A percentile compares a stretch with the other conserved stretches of the same genome.
These are phyloP conservation scores for Boletus smithii DNA, from an alignment of 1,284 basidiomycete species.

Conservation along the genomic window DNA sequence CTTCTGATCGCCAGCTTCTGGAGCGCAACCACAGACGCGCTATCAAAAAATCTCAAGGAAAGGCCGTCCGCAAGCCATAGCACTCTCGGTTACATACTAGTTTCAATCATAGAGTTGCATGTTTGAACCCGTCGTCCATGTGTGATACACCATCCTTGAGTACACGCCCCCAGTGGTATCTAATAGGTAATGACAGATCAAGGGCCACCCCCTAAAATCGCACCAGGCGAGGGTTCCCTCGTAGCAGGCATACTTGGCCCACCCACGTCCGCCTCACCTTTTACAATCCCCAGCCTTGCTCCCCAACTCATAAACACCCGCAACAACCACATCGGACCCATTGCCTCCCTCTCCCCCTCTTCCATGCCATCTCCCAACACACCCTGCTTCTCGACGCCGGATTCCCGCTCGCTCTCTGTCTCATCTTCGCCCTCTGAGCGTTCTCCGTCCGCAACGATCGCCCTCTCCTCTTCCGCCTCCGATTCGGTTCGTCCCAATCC, in stretches of 20 bases:
- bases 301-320: slow-evolving; percentile 74
- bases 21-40: slow-evolving; percentile 74
- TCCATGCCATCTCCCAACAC: slow-evolving; percentile 34
- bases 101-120: slow-evolving; percentile 8
- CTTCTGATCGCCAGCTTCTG: slow-evolving; percentile 43
- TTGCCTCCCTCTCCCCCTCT: slow-evolving; percentile 51
- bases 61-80: slow-evolving; percentile 40
- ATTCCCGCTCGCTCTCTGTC: slow-evolving; percentile 30
- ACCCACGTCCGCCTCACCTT: slow-evolving; percentile 19
- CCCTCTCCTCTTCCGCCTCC: slow-evolving; percentile 68
- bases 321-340: slow-evolving; percentile 72
- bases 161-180: too few relatives aligned
- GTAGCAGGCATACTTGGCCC: slow-evolving; percentile 24
- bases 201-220: slow-evolving; percentile 1
- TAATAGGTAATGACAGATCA: slow-evolving; percentile 13
- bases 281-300: slow-evolving; percentile 39
- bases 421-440: slow-evolving; percentile 37
- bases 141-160: slow-evolving; percentile 14
- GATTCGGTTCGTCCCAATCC: slow-evolving; percentile 65
- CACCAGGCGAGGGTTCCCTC: slow-evolving; percentile 25
- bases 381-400: slow-evolving; percentile 20
- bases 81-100: slow-evolving; percentile 2
- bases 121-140: slow-evolving; percentile 8
- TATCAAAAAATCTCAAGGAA: slow-evolving; percentile 66
- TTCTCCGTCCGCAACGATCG: slow-evolving; percentile 25